Percentiles rank a stretch among this genome's conserved stretches.
phyloP scores from a whole-genome alignment of 2,329 filamentous ascomycete species.

The Fusarium sp. region DNA sequence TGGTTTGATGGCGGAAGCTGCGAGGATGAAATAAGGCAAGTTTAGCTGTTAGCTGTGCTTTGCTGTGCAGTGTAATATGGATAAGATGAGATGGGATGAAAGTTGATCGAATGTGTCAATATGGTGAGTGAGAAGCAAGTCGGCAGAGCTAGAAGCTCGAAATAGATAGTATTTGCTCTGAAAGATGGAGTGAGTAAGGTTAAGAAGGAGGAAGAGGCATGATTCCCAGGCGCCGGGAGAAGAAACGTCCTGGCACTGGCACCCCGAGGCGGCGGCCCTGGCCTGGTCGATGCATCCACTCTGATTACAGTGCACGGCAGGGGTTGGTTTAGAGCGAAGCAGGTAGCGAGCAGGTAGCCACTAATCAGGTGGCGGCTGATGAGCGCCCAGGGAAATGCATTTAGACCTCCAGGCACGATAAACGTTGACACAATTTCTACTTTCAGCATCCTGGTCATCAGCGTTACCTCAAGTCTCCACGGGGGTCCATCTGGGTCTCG shows the following conservation, averaged over 20 bases:
- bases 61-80: neutral
- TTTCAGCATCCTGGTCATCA: constrained; percentile 46
- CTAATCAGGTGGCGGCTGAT: constrained; percentile 32
- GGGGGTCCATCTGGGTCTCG: constrained; percentile 53
- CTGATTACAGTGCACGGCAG: constrained; percentile 50
- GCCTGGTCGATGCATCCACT: constrained; percentile 49
- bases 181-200: constrained; percentile 49
- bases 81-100: neutral
- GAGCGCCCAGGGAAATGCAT: constrained; percentile 1
- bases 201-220: constrained; percentile 51
- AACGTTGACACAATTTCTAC: constrained; percentile 49
- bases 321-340: constrained; percentile 48
- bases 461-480: constrained; percentile 52
- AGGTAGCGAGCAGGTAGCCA: constrained; percentile 44
- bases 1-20: constrained; percentile 39
- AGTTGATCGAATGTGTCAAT: neutral
- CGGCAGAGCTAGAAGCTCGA: constrained; percentile 33
- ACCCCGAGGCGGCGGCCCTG: constrained; percentile 53
- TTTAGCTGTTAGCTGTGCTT: neutral
- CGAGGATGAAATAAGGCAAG: constrained; percentile 30
- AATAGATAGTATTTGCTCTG: constrained; percentile 45
- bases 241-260: constrained; percentile 54
- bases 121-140: neutral
- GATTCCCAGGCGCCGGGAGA: constrained; percentile 52
- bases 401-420: constrained; percentile 16